Conservation (phyloP, 495 filamentous ascomycete species). For the Glonium stellatum region DNA sequence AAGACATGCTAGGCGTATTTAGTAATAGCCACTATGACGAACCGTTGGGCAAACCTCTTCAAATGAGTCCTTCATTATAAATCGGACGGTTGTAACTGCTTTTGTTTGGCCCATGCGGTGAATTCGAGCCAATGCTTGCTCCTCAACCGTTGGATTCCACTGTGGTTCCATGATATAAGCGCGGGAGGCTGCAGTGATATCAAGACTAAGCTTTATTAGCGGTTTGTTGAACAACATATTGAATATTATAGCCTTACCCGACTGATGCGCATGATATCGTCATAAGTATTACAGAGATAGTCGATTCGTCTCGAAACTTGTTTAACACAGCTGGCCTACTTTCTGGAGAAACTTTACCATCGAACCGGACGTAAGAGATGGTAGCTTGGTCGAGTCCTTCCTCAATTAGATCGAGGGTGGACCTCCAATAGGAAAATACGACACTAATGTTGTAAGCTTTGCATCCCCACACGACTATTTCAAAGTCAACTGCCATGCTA, state of each 20-base stretch:
- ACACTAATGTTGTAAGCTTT: conserved; percentile 28
- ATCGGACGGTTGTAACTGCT: conserved; percentile 19
- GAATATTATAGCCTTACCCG: background rate
- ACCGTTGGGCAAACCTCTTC: conserved; percentile 5
- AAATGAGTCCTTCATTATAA: conserved; percentile 19
- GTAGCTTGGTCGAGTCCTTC: conserved; percentile 30
- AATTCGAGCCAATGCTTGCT: conserved; percentile 21
- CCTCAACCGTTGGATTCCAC: conserved; percentile 24
- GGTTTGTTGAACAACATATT: background rate
- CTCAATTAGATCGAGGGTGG: conserved; percentile 41
- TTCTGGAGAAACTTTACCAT: conserved; percentile 37
- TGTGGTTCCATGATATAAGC: conserved; percentile 25
- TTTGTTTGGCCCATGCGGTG: conserved; percentile 20
- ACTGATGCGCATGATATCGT: conserved; percentile 15
- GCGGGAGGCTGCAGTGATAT: conserved; percentile 20
- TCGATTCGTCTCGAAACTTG: conserved; percentile 15
- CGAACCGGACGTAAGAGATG: conserved; percentile 37
- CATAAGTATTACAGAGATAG: conserved; percentile 18
- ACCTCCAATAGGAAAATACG: conserved; percentile 43
- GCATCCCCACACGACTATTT: background rate
- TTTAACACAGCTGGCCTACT: conserved; percentile 8
- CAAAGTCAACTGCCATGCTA: background rate
- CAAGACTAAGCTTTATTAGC: conserved; percentile 1
- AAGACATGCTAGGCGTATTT: background rate
- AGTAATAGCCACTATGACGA: background rate